Base-by-base conservation (phyloP, 139 green algal species). In the Chlorella sorokiniana region DNA sequence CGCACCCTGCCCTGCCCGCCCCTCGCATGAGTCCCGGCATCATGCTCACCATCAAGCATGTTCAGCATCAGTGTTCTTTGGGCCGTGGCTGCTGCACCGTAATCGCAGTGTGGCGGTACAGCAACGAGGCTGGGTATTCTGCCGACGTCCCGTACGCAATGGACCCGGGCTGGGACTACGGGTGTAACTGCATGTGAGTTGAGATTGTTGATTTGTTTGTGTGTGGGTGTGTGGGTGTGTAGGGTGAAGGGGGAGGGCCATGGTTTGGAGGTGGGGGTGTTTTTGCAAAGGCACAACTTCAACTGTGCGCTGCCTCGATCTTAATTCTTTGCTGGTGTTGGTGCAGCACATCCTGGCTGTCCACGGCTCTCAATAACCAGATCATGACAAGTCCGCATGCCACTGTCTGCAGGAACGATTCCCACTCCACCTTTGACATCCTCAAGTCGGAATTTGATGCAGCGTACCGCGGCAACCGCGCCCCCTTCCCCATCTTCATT, bases 151-250 rank as follows among this genome's bases (percentile, higher is more conserved):
- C 73, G 0, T 79, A 79, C 27, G 37, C 73, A 2, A 79, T 79
- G 73, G 73, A 79, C 27, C 54, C 52, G 3, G 73, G 73, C 11
- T 79, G 42, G 14, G 63, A 33, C 44, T 77, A 64, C 45, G 70
- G 63, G 14, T 77, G 70, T 33, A 33, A 64, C n/a, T 77, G 70
- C 70, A 52, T 63, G 70, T 77, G 70, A 77, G 70, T 77, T 56
- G 69, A 7, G 7, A 40, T 16, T 56, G 48, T n/a, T n/a, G n/a
- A n/a, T n/a, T n/a, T n/a, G n/a, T 63, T 63, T 33, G 54, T 63
- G 54, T 63, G 31, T 27, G 54, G 31, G 22, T 63, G 54, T 27
- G 54, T 63, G 54, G 25, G 31, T 63, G 54, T 63, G 54, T 4
- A 27, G 25, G 4, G 54, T 25, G 54, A 4, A 11, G 54, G 7